Conservation (phyloP, 139 green algal species). For the Bryopsis sp. region DNA sequence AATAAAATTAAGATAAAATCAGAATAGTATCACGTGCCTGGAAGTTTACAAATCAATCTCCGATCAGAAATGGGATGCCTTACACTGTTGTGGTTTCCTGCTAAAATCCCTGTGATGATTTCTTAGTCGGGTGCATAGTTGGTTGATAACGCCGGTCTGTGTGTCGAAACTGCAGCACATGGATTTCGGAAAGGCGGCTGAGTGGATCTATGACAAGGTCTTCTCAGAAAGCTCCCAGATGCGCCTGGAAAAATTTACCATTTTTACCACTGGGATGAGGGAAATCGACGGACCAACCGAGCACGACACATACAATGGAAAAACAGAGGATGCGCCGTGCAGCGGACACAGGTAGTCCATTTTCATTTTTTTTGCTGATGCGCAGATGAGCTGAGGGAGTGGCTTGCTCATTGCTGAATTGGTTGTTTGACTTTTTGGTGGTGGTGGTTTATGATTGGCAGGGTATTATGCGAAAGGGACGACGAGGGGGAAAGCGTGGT, state of each 20-base stretch:
- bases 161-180: constrained; percentile 19
- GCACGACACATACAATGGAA: constrained; percentile 5
- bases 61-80: too few relatives aligned
- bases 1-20: too few relatives aligned
- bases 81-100: too few relatives aligned
- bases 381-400: neutral
- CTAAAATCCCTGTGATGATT: too few relatives aligned
- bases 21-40: too few relatives aligned
- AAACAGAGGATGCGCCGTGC: neutral
- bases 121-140: neutral
- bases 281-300: constrained; percentile 24
- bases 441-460: too few relatives aligned
- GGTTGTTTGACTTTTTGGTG: constrained; percentile 1
- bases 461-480: constrained; percentile 39
- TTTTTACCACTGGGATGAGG: constrained; percentile 34
- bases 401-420: constrained; percentile 6
- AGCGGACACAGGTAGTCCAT: neutral
- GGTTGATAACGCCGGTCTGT: neutral
- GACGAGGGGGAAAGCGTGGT: too few relatives aligned
- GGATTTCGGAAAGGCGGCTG: constrained; percentile 34
- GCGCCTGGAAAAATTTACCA: constrained; percentile 24
- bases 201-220: constrained; percentile 50
- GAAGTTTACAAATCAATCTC: too few relatives aligned
- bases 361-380: neutral
- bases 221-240: constrained; percentile 18